These are phyloP conservation scores for Choiromyces venosus DNA, from an alignment of 495 filamentous ascomycete genomes.

Conservation along the genomic window DNA sequence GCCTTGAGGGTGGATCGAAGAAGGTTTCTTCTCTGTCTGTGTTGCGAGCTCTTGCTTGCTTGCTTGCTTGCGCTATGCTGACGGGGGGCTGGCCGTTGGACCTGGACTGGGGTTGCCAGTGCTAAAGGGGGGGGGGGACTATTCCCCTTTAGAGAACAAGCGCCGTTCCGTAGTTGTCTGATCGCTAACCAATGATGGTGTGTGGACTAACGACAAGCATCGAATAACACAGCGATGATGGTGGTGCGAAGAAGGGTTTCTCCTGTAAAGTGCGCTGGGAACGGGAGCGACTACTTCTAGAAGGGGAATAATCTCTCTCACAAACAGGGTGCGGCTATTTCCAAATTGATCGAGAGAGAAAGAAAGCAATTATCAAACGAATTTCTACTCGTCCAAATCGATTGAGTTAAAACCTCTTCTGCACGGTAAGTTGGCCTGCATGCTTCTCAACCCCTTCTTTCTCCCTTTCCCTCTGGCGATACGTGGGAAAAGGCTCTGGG, in stretches of 20 bases:
- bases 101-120: constrained; percentile 13
- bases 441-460: not conserved
- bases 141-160: constrained; percentile 36
- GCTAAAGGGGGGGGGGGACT: not conserved
- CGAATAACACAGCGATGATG: not conserved
- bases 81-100: constrained; percentile 34
- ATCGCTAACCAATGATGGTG: constrained; percentile 14
- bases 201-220: not conserved
- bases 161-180: constrained; percentile 37
- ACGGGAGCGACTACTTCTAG: not conserved
- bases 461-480: not conserved
- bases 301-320: not conserved
- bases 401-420: not conserved
- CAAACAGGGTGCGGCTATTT: not conserved
- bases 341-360: not conserved
- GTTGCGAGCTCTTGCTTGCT: not conserved
- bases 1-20: constrained; percentile 6
- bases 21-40: not conserved
- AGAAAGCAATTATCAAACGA: not conserved
- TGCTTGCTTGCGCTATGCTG: constrained; percentile 13
- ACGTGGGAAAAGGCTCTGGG: not conserved
- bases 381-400: not conserved
- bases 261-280: not conserved
- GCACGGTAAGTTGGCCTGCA: not conserved
- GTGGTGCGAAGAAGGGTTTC: not conserved